A percentile compares a stretch with the other conserved stretches of the same genome.
These are phyloP conservation scores for Clitopilus hobsonii DNA, from an alignment of 768 basidiomycete genomes.

Conservation along the genomic window DNA sequence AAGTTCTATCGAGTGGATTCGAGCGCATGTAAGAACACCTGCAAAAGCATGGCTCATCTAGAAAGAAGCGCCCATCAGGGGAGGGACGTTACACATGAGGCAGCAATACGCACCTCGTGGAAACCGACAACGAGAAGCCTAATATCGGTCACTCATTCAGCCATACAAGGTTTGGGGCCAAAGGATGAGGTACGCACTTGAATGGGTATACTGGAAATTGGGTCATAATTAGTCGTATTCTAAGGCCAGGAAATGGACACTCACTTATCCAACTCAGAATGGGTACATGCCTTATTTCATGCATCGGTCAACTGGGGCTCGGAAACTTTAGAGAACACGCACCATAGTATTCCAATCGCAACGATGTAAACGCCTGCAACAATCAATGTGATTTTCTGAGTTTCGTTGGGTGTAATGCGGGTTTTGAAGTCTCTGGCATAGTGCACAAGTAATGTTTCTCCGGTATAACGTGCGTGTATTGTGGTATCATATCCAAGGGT, in stretches of 20 bases:
- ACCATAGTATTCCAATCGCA: constrained; percentile 80
- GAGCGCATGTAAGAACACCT: constrained; percentile 82
- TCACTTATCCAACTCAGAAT: constrained; percentile 67
- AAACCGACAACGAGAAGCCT: constrained; percentile 85
- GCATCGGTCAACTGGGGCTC: not conserved
- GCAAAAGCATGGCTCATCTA: constrained; percentile 86
- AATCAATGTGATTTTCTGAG: constrained; percentile 74
- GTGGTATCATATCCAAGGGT: not conserved
- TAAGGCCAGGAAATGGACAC: constrained; percentile 22
- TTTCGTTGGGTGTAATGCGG: constrained; percentile 58
- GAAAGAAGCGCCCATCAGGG: constrained; percentile 1
- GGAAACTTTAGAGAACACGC: constrained; percentile 16
- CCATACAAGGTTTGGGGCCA: constrained; percentile 2
- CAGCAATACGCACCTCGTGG: constrained; percentile 66
- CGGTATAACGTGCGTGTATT: not conserved
- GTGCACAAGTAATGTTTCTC: constrained; percentile 12
- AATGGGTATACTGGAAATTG: constrained; percentile 72
- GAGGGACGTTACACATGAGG: not conserved
- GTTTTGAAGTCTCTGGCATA: constrained; percentile 36
- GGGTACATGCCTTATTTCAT: constrained; percentile 64
- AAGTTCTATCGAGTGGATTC: constrained; percentile 78
- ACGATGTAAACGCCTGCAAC: constrained; percentile 75
- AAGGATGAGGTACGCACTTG: no score
- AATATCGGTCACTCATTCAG: not conserved
- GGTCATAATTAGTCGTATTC: constrained; percentile 6